These are phyloP conservation scores for Glebionis coronaria DNA, from an alignment of 129 eudicot genomes.

Conservation along the genomic window DNA sequence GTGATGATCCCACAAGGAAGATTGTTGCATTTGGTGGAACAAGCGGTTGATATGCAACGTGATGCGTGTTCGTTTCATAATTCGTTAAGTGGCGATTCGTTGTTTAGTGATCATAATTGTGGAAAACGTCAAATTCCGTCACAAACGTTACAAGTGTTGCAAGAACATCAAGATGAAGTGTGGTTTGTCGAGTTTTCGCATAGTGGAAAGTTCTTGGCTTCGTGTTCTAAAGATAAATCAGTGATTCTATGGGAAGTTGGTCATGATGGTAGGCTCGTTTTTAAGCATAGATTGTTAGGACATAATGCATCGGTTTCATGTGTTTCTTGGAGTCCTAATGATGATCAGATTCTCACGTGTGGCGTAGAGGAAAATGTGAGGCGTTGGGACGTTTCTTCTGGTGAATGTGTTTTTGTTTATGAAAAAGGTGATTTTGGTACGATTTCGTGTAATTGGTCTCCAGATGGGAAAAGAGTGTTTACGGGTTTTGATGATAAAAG, in stretches of 20 bases:
- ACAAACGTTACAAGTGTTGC: conserved; percentile 26
- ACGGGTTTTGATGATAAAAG: conserved; percentile 71
- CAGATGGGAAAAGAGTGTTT: conserved; percentile 59
- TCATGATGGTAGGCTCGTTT: conserved; percentile 43
- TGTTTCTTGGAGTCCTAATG: conserved; percentile 74
- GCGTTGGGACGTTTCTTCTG: conserved; percentile 72
- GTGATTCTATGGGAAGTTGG: conserved; percentile 43
- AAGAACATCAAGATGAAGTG: conserved; percentile 40
- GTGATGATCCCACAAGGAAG: conserved; percentile 61
- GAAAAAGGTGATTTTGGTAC: conserved; percentile 58
- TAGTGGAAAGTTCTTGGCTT: conserved; percentile 40
- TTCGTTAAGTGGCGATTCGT: conserved; percentile 43
- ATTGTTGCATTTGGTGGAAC: conserved; percentile 68
- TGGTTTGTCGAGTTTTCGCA: conserved; percentile 47
- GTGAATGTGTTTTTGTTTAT: conserved; percentile 72
- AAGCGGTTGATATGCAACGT: conserved; percentile 61
- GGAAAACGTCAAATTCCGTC: conserved; percentile 65
- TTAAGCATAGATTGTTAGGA: conserved; percentile 63
- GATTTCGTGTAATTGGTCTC: conserved; percentile 78
- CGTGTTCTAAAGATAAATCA: conserved; percentile 41
- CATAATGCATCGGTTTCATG: conserved; percentile 69
- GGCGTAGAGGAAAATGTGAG: conserved; percentile 67
- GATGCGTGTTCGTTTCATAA: conserved; percentile 70
- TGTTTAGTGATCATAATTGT: conserved; percentile 69
- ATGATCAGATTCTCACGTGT: conserved; percentile 71